Base-by-base conservation (phyloP, 306 rosid genomes). In the Dalbergia cochinchinensis region DNA sequence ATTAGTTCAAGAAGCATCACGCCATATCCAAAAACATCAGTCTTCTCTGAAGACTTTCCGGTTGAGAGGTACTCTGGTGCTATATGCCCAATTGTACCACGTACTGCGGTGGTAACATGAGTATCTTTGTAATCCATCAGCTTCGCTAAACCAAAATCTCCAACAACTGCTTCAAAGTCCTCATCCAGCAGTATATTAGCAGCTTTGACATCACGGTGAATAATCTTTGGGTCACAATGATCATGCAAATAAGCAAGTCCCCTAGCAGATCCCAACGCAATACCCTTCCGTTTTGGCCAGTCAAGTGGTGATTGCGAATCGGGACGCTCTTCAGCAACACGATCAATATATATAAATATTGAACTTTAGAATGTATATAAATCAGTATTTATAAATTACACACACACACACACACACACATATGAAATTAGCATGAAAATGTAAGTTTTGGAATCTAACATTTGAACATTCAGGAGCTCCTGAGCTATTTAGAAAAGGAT, bases 161-260 rank as follows among this genome's bases (percentile, higher is more conserved):
- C 75, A 67, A 78, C 75, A 78, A 66, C 82, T 67, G 68, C 80
- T 65, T 77, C 80, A 65, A 51, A 77, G 20, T 77, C 65, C 7
- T 53, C 80, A 51, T 77, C 80, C 54, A 65, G 67, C 63, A 77
- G 65, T 65, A 77, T 77, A 53, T 77, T 77, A n/a, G 71, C 80
- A 51, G 81, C 75, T 26, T 77, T 77, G 6, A 77, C 81, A 67
- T 77, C 74, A 41, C 68, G 81, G 35, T 77, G 81, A 67, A 77
- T 77, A 33, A 67, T 67, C 35, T 42, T 77, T 5, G 59, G 74
- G 20, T 66, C 19, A 67, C 81, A 77, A 26, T 54, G 19, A 15
- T 77, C 81, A 15, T 77, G 81, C 68, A 77, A 77, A 66, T 77
- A 77, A 66, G 81, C 81, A 67, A 77, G 74, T 47, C 81, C 81